Evolutionary conservation across 805 yeast species (phyloP), one percentile per base, ranked within the genome.

Genomic region (Saccharomycopsis lassenensis): DNA sequence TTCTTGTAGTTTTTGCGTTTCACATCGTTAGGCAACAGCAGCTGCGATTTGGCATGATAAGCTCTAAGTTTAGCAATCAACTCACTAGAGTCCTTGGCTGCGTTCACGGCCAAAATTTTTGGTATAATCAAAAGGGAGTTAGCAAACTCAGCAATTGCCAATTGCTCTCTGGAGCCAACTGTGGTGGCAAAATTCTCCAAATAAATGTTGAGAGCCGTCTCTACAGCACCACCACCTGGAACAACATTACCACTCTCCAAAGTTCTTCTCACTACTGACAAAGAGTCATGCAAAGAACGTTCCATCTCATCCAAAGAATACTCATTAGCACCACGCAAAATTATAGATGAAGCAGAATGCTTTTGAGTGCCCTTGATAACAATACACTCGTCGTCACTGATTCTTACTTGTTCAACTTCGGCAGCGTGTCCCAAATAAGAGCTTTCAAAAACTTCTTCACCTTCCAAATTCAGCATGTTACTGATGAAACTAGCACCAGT

Each of bases 191-290:
- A 91, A 57, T 84, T 89, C 59, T 91, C 98, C 56, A 91, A 67
- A 57, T 84, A 91, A 36, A 91, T 86, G 63, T 86, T 87, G 54
- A 91, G 69, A 2, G 97, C 97, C 35, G 94, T 71, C 62, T 91
- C 99, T 24, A 91, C 98, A n/a, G 94, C 93, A 43, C 99, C 99
- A 47, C 99, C 99, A 44, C 99, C 99, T 29, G 98, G 97, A 4
- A 91, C 98, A 40, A 93, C 87, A 47, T 71, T 62, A 15, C 96
- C 97, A 52, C 89, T 76, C 60, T 91, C 98, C 48, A 93, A 69
- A 8, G 97, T 86, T 56, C 98, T 77, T 65, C 91, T 91, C 24
- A 91, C 95, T 24, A 91, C 98, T 30, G 85, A 77, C 46, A 91
- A 67, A 2, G 97, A 83, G 57, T 91, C 99, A 53, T 85, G 96